These are phyloP conservation scores for Musa schizocarpa DNA, from an alignment of 176 grass and related monocot genomes.

Conservation along the genomic window DNA sequence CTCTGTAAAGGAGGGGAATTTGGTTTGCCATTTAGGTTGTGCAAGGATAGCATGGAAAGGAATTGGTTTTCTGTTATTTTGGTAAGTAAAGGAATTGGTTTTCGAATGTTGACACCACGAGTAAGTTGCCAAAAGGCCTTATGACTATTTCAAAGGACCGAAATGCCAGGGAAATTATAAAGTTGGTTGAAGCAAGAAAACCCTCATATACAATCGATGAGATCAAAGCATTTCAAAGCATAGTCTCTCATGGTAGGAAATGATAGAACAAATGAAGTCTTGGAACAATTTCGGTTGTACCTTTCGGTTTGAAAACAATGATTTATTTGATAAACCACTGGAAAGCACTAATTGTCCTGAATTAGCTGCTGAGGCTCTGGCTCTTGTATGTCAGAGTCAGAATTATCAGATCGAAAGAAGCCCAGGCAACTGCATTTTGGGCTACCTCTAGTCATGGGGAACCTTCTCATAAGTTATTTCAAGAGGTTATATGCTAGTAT, in stretches of 20 bases:
- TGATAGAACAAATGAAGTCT: background rate
- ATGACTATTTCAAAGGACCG: slow-evolving; percentile 49
- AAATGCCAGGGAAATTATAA: slow-evolving; percentile 69
- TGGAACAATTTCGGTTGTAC: background rate
- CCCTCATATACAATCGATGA: slow-evolving; percentile 50
- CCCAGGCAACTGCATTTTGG: background rate
- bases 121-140: slow-evolving; percentile 58
- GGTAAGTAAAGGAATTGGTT: slow-evolving; percentile 84
- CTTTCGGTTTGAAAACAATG: background rate
- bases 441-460: background rate
- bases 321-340: background rate
- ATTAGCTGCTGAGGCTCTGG: background rate
- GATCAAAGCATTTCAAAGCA: slow-evolving; percentile 42
- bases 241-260: slow-evolving; percentile 35
- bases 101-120: slow-evolving; percentile 43
- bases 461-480: background rate
- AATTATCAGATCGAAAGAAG: background rate
- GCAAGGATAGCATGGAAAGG: slow-evolving; percentile 74
- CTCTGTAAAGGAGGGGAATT: slow-evolving; percentile 61
- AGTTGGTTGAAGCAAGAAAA: slow-evolving; percentile 43
- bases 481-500: background rate
- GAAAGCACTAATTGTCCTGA: background rate
- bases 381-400: background rate
- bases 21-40: slow-evolving; percentile 60
- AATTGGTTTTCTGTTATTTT: slow-evolving; percentile 84